These are phyloP conservation scores for Phytopythium helicoides DNA, from an alignment of 352 stramenopile genomes.

Conservation along the genomic window DNA sequence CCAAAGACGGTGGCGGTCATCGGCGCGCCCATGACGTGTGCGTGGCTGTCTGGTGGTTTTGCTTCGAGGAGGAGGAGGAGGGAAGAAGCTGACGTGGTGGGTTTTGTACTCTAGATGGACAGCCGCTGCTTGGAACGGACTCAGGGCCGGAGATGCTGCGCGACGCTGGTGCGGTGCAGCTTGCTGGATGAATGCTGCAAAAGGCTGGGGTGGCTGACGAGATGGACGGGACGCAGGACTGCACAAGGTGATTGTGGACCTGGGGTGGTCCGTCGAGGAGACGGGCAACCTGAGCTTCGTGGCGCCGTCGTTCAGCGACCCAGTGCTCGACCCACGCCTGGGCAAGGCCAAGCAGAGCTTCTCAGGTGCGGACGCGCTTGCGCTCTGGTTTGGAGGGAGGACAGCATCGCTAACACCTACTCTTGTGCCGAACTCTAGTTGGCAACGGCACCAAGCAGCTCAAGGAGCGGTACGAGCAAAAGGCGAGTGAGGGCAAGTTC, in stretches of 20 bases:
- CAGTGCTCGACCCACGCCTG: conserved; percentile 60
- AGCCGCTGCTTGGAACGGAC: conserved; percentile 80
- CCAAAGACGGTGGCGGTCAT: conserved; percentile 80
- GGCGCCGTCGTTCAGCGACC: conserved; percentile 47
- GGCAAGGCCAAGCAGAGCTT: conserved; percentile 79
- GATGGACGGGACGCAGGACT: too few relatives aligned
- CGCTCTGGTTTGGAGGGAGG: too few relatives aligned
- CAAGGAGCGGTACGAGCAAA: conserved; percentile 83
- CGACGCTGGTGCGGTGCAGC: conserved; percentile 33
- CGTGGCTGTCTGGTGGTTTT: too few relatives aligned
- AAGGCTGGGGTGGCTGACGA: too few relatives aligned
- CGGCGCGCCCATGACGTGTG: conserved; percentile 87
- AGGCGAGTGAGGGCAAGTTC: conserved; percentile 90
- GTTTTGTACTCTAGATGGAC: conserved; percentile 49
- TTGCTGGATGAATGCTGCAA: too few relatives aligned
- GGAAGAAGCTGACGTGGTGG: too few relatives aligned
- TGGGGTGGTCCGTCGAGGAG: conserved; percentile 86
- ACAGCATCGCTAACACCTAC: too few relatives aligned
- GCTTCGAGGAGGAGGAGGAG: too few relatives aligned
- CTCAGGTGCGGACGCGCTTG: conserved; percentile 30
- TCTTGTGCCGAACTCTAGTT: too few relatives aligned
- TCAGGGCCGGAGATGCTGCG: conserved; percentile 69
- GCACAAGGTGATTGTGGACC: conserved; percentile 72
- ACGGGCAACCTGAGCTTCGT: conserved; percentile 77
- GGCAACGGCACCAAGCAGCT: conserved; percentile 83